These are phyloP conservation scores for Ustilago shanxiensis DNA, from an alignment of 1,284 basidiomycete species.

Conservation along the genomic window DNA sequence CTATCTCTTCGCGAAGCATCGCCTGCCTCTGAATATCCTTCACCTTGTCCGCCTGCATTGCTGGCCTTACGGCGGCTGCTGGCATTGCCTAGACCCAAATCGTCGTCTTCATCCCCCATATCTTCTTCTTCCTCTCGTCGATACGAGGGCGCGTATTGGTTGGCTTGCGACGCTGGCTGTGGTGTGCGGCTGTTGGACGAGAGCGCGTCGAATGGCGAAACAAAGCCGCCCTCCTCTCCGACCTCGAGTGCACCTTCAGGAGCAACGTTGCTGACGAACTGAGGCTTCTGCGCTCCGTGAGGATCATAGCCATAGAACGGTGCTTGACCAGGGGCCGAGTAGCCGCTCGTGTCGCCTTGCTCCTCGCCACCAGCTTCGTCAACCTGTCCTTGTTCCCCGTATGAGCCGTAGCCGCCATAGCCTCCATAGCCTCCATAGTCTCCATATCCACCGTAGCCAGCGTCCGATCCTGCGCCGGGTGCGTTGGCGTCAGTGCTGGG, in stretches of 20 bases:
- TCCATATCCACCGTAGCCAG: constrained; percentile 28
- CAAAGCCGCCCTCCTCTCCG: constrained; percentile 73
- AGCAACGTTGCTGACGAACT: constrained; percentile 68
- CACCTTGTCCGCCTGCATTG: constrained; percentile 12
- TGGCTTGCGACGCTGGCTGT: constrained; percentile 37
- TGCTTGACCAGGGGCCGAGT: constrained; percentile 21
- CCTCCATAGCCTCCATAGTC: constrained; percentile 37
- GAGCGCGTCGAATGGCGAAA: constrained; percentile 85
- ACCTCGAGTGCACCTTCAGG: constrained; percentile 38
- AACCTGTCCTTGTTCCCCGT: constrained; percentile 19
- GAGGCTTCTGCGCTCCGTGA: constrained; percentile 57
- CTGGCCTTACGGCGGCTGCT: constrained; percentile 37
- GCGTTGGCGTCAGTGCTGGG: constrained; percentile 26
- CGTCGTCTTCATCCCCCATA: constrained; percentile 73
- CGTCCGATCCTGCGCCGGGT: constrained; percentile 21
- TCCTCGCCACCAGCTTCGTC: constrained; percentile 25
- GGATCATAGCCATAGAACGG: constrained; percentile 64
- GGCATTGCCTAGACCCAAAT: constrained; percentile 89
- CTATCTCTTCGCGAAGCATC: constrained; percentile 30
- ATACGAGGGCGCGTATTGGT: constrained; percentile 38
- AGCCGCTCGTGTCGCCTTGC: constrained; percentile 22
- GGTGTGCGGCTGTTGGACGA: constrained; percentile 59
- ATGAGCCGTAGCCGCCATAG: constrained; percentile 30
- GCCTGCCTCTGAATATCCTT: constrained; percentile 11
- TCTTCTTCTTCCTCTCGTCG: constrained; percentile 16